A percentile compares a stretch with the other conserved stretches of the same genome.
Evolutionary conservation across 768 basidiomycete species (phyloP).

Genomic region (Amanita pseudoporphyria): DNA sequence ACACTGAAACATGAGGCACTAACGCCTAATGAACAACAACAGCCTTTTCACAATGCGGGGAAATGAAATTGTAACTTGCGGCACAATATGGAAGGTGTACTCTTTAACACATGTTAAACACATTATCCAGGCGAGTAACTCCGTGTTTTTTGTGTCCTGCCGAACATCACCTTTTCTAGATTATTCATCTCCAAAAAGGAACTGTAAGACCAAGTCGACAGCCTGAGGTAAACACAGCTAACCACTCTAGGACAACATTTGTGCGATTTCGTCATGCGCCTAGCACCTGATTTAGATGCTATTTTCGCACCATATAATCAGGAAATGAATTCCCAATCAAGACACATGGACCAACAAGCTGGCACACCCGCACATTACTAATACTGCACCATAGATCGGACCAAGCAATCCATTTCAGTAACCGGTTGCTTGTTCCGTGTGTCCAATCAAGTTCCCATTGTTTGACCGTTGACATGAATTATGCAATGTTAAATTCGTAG

Average conservation of each 20-base stretch:
- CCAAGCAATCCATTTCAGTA: neutral
- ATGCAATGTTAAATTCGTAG: neutral
- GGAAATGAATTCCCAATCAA: neutral
- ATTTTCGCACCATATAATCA: neutral
- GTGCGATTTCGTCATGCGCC: neutral
- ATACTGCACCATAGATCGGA: neutral
- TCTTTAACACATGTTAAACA: neutral
- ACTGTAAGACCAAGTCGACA: neutral
- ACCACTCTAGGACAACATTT: neutral
- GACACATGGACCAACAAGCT: slow-evolving; percentile 4
- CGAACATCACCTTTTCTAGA: too few relatives aligned
- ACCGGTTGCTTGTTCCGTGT: neutral
- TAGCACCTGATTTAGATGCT: neutral
- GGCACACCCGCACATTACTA: neutral
- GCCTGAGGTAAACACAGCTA: neutral
- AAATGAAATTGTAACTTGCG: neutral
- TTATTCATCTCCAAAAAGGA: neutral
- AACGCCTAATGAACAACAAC: too few relatives aligned
- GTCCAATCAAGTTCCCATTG: neutral
- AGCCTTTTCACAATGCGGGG: neutral
- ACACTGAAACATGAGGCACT: neutral
- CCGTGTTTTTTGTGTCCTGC: too few relatives aligned
- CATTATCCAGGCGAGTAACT: neutral
- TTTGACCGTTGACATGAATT: neutral
- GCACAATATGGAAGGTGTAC: neutral